Percentiles rank a stretch among this genome's conserved stretches.
phyloP scores from a whole-genome alignment of 495 filamentous ascomycete species.

The Podospora conica region DNA sequence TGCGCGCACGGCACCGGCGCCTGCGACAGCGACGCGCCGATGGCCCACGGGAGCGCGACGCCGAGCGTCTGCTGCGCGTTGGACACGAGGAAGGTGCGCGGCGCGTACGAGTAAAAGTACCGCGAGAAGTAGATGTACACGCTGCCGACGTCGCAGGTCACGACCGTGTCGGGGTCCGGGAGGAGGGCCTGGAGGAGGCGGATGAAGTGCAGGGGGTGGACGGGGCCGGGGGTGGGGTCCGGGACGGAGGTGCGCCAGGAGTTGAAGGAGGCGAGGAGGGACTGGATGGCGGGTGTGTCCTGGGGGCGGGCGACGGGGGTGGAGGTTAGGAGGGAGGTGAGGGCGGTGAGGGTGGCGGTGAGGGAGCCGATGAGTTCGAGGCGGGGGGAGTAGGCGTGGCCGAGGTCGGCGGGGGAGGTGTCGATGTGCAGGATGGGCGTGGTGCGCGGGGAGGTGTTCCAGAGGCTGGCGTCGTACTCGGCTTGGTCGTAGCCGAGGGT shows the following conservation, averaged over 20 bases:
- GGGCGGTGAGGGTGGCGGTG: slow-evolving; percentile 22
- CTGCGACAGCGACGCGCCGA: slow-evolving; percentile 31
- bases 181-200: slow-evolving; percentile 26
- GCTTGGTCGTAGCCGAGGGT: slow-evolving; percentile 35
- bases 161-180: slow-evolving; percentile 19
- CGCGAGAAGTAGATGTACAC: slow-evolving; percentile 39
- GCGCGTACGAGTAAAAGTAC: slow-evolving; percentile 34
- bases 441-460: slow-evolving; percentile 29
- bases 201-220: slow-evolving; percentile 35
- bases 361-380: slow-evolving; percentile 32
- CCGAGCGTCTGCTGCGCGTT: slow-evolving; percentile 39
- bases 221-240: slow-evolving; percentile 14
- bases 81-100: slow-evolving; percentile 31
- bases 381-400: slow-evolving; percentile 26
- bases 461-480: slow-evolving; percentile 33
- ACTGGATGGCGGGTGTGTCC: slow-evolving; percentile 14
- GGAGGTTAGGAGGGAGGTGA: slow-evolving; percentile 16
- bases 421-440: slow-evolving; percentile 32
- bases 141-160: slow-evolving; percentile 32
- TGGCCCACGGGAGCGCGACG: slow-evolving; percentile 37
- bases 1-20: slow-evolving; percentile 20
- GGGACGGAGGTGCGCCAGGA: slow-evolving; percentile 17
- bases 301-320: slow-evolving; percentile 20
- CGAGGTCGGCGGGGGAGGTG: slow-evolving; percentile 26
- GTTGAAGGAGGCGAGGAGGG: slow-evolving; percentile 18